Conservation (phyloP, 2,329 filamentous ascomycete species). For the Fusarium temperatum region DNA sequence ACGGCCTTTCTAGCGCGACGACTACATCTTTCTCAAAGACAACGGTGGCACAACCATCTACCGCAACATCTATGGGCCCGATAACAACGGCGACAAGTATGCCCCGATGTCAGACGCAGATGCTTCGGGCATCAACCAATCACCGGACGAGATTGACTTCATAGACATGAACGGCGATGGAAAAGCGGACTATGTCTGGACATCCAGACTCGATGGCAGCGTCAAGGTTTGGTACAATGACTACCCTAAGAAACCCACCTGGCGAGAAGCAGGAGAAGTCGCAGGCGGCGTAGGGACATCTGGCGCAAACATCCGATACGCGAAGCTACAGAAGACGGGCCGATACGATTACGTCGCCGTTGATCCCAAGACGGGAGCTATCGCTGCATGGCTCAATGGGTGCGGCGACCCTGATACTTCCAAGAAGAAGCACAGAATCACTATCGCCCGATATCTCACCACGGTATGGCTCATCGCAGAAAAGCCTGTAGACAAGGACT, state of each 20-base stretch:
- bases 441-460: background rate
- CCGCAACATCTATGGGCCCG: background rate
- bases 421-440: background rate
- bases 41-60: background rate
- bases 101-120: background rate
- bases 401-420: background rate
- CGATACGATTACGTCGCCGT: conserved; percentile 10
- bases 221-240: conserved; percentile 18
- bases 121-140: background rate
- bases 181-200: conserved; percentile 12
- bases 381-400: conserved; percentile 13
- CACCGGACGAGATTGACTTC: conserved; percentile 1
- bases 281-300: conserved; percentile 2
- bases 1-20: background rate
- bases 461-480: background rate
- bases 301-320: conserved; percentile 6
- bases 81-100: background rate
- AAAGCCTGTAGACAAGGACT: background rate
- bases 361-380: conserved; percentile 1
- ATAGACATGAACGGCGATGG: conserved; percentile 3
- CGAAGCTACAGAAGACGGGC: background rate
- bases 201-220: background rate
- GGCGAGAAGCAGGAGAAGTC: background rate
- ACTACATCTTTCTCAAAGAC: conserved; percentile 8
- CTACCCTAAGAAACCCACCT: background rate